Evolutionary conservation across 495 filamentous ascomycete genomes (phyloP).

Genomic region (Penicillium riverlandense): DNA sequence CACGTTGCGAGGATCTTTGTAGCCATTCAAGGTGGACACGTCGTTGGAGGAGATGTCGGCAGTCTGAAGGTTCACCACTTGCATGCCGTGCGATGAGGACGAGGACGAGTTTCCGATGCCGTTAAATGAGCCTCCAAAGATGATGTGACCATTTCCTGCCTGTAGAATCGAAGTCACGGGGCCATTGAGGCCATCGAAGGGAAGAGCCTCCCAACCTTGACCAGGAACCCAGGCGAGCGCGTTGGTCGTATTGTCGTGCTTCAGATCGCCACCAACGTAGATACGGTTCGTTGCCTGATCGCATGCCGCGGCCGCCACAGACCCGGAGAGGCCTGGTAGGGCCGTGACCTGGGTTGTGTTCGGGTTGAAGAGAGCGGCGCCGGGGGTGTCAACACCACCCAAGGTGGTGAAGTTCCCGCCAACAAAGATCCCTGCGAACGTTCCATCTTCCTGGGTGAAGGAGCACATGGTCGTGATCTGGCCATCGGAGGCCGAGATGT

Average conservation of each 20-base stretch:
- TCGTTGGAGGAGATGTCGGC: slow-evolving; percentile 63
- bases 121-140: slow-evolving; percentile 90
- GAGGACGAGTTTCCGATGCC: slow-evolving; percentile 73
- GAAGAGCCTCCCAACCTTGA: slow-evolving; percentile 71
- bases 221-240: slow-evolving; percentile 72
- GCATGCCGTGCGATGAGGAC: slow-evolving; percentile 47
- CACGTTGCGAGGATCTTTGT: slow-evolving; percentile 73
- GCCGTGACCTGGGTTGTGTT: slow-evolving; percentile 58
- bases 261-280: slow-evolving; percentile 86
- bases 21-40: slow-evolving; percentile 53
- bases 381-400: slow-evolving; percentile 63
- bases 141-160: slow-evolving; percentile 69
- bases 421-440: slow-evolving; percentile 66
- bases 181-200: slow-evolving; percentile 92
- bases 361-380: slow-evolving; percentile 74
- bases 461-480: slow-evolving; percentile 82
- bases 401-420: slow-evolving; percentile 97
- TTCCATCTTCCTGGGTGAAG: slow-evolving; percentile 61
- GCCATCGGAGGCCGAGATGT: slow-evolving; percentile 68
- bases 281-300: slow-evolving; percentile 77
- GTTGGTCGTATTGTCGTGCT: slow-evolving; percentile 72
- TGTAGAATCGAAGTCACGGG: slow-evolving; percentile 83
- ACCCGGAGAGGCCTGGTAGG: slow-evolving; percentile 70
- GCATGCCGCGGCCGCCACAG: slow-evolving; percentile 74
- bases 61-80: slow-evolving; percentile 76